Base-by-base conservation (phyloP, 2,329 filamentous ascomycete genomes). In the Penicillium sp. region DNA sequence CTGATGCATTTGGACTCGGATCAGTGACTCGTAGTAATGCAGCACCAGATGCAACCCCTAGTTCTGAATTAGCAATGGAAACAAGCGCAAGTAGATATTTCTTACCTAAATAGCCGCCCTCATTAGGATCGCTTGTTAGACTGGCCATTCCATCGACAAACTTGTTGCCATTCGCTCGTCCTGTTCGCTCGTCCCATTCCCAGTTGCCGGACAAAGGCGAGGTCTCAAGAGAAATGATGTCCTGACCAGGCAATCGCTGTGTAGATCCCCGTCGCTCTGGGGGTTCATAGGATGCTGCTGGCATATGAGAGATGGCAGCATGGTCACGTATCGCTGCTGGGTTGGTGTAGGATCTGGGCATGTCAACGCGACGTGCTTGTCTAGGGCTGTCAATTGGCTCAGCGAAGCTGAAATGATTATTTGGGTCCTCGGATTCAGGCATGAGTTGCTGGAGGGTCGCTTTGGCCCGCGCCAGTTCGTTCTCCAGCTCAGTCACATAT, bases 401-500 rank as follows among this genome's bases (percentile, higher is more conserved):
- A 18, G 18, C 8, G 21, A 43, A 27, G 9, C 33, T 24, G 10
- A 39, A n/a, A 15, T 45, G 8, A 24, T 26, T 32, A 9, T 12
- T 3, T 4, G 9, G 13, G 5, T 45, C 23, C 7, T 33, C n/a
- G 7, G 10, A 7, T 18, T 45, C 30, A 0, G 48, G 32, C n/a
- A 47, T 32, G 9, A 52, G 17, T 45, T 40, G 45, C 36, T 42
- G 43, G 10, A 61, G 42, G 7, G 54, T 29, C 15, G 41, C 51
- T 44, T 66, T 67, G 3, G 64, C 60, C 21, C 62, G 61, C 12
- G 61, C 70, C 17, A 79, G 60, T 15, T 73, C 68, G 24, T 68
- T 70, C 53, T 79, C 77, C 4, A 78, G 73, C 43, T 77, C 72
- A 0, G 75, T 78, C 15, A 80, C 64, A 55, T 71, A 73, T 68